Evolutionary conservation across 192 early-diverging fungal species (phyloP), one percentile per base, ranked within the genome.

Genomic region (Radiomyces spectabilis): DNA sequence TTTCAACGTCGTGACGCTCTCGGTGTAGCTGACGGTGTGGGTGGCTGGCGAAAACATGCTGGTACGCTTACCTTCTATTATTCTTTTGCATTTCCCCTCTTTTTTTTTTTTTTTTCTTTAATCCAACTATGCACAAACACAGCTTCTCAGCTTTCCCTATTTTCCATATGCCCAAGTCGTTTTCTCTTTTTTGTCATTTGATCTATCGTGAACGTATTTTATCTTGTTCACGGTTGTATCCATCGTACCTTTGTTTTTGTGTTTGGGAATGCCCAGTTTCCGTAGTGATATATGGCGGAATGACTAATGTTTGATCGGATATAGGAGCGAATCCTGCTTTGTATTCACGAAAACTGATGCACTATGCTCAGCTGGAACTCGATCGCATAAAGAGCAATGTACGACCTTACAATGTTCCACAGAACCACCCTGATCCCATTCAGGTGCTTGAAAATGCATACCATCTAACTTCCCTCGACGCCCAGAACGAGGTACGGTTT

Each of bases 11-110:
- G 79, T 19, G 93, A 98, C 60, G 81, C 89, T 2, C 58, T 98
- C 18, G 93, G 95, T 15, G 92, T 96, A 4, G 92, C 93, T 5
- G 93, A 95, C 58, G 96, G 96, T 4, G 94, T 98, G 8, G 94
- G 96, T 26, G 94, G 94, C 24, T 98, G 96, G 96, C 53, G 52
- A 22, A 45, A 38, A 27, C 57, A 53, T 40, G 48, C 46, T 44
- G 58, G 64, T 59, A 66, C 47, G 33, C n/a, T n/a, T n/a, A n/a
- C n/a, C 46, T 39, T 15, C 13, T 16, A 39, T 15, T 32, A 27
- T 0, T 13, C 6, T 12, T 15, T 22, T 51, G 12, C 15, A 26
- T 54, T 25, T 39, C 34, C 37, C 24, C 8, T 34, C 37, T 31
- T 51, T 51, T 51, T 51, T 32, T 51, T 51, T 31, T 21, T 35